These are phyloP conservation scores for Eucalyptus sp. DNA, from an alignment of 345 rosid species.

Conservation along the genomic window DNA sequence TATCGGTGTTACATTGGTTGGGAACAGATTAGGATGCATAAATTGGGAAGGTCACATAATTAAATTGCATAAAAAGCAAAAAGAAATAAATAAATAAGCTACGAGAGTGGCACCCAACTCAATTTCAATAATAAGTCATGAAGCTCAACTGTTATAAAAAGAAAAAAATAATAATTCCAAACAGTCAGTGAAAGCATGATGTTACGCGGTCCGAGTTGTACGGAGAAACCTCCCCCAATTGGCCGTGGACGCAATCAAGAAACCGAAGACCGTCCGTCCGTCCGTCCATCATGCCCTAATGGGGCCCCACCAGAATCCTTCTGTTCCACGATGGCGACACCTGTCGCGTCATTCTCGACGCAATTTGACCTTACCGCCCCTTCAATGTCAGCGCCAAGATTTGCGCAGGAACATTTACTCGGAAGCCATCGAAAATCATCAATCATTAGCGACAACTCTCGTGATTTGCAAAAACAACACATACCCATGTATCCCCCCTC, in stretches of 20 bases:
- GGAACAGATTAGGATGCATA: too few species aligned
- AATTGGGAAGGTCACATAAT: too few species aligned
- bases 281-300: background rate
- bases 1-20: too few species aligned
- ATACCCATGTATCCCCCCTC: background rate
- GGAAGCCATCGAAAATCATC: background rate
- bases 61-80: too few species aligned
- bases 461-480: background rate
- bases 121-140: too few species aligned
- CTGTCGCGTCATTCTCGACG: background rate
- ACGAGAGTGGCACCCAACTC: too few species aligned
- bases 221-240: background rate
- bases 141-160: too few species aligned
- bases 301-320: background rate
- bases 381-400: background rate
- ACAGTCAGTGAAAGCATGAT: too few species aligned
- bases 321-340: background rate
- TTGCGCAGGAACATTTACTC: background rate
- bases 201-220: background rate
- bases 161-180: too few species aligned
- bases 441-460: background rate
- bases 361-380: background rate
- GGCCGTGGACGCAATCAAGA: background rate
- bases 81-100: too few species aligned
- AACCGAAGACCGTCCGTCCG: background rate